Base-by-base conservation (phyloP, 306 rosid genomes). In the Potentilla sterilis region DNA sequence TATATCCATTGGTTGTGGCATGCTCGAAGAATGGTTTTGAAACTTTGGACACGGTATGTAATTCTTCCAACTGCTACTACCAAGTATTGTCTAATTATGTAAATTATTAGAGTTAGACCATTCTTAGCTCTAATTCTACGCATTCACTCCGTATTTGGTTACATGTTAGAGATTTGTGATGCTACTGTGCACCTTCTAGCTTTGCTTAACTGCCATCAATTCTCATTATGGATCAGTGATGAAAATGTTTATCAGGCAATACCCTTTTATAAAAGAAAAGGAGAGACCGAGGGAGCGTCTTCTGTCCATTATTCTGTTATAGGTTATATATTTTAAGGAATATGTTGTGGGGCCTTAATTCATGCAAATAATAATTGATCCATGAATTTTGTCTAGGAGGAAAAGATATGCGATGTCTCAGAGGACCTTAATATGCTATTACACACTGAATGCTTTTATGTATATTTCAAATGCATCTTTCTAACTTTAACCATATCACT, bases 11-110 rank as follows among this genome's bases (percentile, higher is more conserved):
- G 86, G 97, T 86, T 72, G 42, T 83, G 79, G 98, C 97, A 5
- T 92, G 97, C 86, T 88, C 92, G 81, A 89, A 85, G 84, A 91
- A 84, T 82, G 98, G 99, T 72, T 96, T 90, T 81, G 99, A 90
- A 87, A 92, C 92, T 77, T 85, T 96, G 80, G 99, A 96, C 80
- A 44, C 85, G 22, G 99, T 96, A 90, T 63, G 88, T 87, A 76
- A 75, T 82, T 78, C 74, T 44, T 34, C 59, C 38, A 32, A 55
- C 55, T 21, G 38, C 71, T 32, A 64, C 24, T 28, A 47, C 51
- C 18, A 10, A 38, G 18, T 35, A 16, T 55, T 34, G 28, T 52
- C 0, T 5, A 32, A 49, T 62, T 61, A 18, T 40, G 70, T 54
- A 47, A 28, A 18, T 21, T 67, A 67, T 21, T 67, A 43, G n/a